Evolutionary conservation across 139 green algal species (phyloP).

Genomic region (Tetratostichococcus sp.): DNA sequence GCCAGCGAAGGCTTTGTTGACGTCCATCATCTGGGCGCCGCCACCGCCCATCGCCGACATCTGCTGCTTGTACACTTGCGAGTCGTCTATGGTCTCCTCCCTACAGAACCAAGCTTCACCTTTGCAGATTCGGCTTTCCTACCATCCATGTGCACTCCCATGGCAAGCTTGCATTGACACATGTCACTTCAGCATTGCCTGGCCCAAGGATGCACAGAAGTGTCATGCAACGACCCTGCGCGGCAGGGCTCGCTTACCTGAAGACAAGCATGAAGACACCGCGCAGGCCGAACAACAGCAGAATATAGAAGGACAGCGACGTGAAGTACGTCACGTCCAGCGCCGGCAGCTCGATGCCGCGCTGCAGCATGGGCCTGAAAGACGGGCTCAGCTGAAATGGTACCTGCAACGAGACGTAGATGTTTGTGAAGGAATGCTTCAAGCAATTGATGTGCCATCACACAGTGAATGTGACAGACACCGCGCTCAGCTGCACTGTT

Average conservation of each 20-base stretch:
- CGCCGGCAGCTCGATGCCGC: conserved; percentile 79
- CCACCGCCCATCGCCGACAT: conserved; percentile 25
- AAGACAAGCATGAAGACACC: conserved; percentile 82
- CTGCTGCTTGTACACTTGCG: conserved; percentile 55
- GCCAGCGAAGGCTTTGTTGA: conserved; percentile 60
- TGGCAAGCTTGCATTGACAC: no score
- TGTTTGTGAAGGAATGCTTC: no score
- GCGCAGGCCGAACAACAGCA: conserved; percentile 80
- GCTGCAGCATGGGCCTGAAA: conserved; percentile 88
- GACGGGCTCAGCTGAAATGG: conserved; percentile 80
- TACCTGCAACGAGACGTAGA: no score
- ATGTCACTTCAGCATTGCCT: no score
- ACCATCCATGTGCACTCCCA: no score
- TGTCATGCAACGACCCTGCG: background rate
- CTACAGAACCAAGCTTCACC: conserved; percentile 7
- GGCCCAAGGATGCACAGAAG: no score
- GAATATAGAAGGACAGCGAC: conserved; percentile 87
- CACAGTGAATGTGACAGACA: no score
- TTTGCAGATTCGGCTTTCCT: background rate
- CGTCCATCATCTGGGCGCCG: conserved; percentile 38
- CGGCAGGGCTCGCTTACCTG: conserved; percentile 30
- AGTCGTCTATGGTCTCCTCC: conserved; percentile 81
- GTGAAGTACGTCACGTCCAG: conserved; percentile 92
- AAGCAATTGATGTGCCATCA: no score
- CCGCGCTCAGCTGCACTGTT: no score